A percentile compares a stretch with the other conserved stretches of the same genome.
These are phyloP conservation scores for Pestalotiopsis fici DNA, from an alignment of 2,329 filamentous ascomycete species.

Conservation along the genomic window DNA sequence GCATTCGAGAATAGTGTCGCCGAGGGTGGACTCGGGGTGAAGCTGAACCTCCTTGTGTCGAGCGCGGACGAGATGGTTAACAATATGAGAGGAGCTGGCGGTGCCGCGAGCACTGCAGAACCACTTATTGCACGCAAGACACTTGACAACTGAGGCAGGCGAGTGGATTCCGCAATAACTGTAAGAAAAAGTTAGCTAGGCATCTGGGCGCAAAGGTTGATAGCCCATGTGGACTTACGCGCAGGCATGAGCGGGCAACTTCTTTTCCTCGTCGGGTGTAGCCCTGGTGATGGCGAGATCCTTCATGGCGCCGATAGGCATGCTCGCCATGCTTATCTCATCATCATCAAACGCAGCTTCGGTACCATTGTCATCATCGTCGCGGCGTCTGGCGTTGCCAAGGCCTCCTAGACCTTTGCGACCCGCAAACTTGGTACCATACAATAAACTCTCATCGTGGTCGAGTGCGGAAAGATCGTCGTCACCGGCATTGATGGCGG, in stretches of 20 bases:
- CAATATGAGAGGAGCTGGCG: conserved; percentile 94
- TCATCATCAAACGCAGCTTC: conserved; percentile 78
- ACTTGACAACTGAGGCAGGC: conserved; percentile 93
- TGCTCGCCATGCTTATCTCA: conserved; percentile 77
- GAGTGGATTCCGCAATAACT: conserved; percentile 98
- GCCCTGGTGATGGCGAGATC: conserved; percentile 56
- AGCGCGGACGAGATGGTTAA: conserved; percentile 95
- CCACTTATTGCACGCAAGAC: conserved; percentile 94
- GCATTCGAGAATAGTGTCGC: conserved; percentile 95
- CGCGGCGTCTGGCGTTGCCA: conserved; percentile 58
- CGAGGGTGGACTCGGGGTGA: conserved; percentile 87
- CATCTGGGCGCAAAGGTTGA: conserved; percentile 10
- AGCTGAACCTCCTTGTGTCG: conserved; percentile 98
- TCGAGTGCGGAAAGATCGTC: conserved; percentile 73
- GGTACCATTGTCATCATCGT: conserved; percentile 88
- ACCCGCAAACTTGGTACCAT: conserved; percentile 63
- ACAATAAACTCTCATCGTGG: conserved; percentile 79
- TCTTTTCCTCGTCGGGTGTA: conserved; percentile 75
- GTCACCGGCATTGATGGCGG: conserved; percentile 84
- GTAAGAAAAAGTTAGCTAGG: conserved; percentile 15
- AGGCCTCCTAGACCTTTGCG: conserved; percentile 52
- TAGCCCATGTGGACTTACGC: conserved; percentile 63
- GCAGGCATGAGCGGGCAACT: conserved; percentile 93
- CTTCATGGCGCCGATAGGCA: conserved; percentile 74
- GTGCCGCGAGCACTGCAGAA: conserved; percentile 98